Evolutionary conservation across 2,329 filamentous ascomycete genomes (phyloP).

Genomic region (Exophiala sp.): DNA sequence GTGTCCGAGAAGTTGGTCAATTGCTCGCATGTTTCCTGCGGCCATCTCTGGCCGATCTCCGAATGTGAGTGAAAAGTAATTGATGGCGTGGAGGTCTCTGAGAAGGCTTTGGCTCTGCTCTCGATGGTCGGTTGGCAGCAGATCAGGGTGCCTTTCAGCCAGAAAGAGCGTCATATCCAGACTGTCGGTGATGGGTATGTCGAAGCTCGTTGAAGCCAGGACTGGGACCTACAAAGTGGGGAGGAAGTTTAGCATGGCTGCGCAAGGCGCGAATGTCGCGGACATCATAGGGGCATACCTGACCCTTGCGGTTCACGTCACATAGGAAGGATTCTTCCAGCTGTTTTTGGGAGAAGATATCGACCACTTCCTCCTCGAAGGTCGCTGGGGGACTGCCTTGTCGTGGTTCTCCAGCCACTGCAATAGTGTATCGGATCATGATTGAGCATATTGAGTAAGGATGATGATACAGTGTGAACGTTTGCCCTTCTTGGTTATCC

Average conservation of each 20-base stretch:
- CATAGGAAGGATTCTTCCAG: slow-evolving; percentile 6
- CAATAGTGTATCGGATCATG: slow-evolving; percentile 11
- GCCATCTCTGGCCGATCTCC: neutral
- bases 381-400: neutral
- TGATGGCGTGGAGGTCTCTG: slow-evolving; percentile 8
- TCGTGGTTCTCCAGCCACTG: neutral
- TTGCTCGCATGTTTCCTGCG: neutral
- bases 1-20: neutral
- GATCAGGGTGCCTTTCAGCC: neutral
- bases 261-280: too few species aligned
- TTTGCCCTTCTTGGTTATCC: neutral
- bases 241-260: neutral
- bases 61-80: slow-evolving; percentile 6
- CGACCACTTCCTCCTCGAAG: neutral
- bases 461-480: slow-evolving; percentile 11
- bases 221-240: neutral
- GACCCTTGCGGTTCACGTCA: slow-evolving; percentile 11
- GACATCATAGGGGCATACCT: neutral
- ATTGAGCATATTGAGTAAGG: slow-evolving; percentile 5
- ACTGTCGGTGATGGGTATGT: slow-evolving; percentile 11
- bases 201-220: neutral
- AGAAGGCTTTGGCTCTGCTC: slow-evolving; percentile 4
- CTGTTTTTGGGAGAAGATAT: slow-evolving; percentile 6
- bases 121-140: slow-evolving; percentile 1
- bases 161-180: slow-evolving; percentile 13